Conservation (phyloP, 106 monocot species). For the Gastrodia elata region DNA sequence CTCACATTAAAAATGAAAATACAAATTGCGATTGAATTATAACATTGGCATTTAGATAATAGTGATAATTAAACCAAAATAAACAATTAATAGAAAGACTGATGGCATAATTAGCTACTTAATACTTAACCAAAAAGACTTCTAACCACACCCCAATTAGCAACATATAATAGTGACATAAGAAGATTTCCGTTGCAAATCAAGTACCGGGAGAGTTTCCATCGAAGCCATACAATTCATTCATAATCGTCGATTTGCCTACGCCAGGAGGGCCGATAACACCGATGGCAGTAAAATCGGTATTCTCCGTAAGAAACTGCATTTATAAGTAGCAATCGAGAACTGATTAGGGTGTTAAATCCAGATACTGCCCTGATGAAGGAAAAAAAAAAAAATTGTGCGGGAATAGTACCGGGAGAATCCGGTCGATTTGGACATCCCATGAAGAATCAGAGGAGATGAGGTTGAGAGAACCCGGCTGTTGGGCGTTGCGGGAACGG, state of each 20-base stretch:
- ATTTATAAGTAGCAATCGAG: neutral
- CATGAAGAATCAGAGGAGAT: slow-evolving; percentile 74
- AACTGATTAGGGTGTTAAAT: neutral
- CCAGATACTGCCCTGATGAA: neutral
- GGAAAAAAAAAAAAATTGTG: no score
- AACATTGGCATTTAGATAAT: neutral
- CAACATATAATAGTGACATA: neutral
- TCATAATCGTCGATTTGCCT: slow-evolving; percentile 91
- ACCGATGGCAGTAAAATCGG: slow-evolving; percentile 80
- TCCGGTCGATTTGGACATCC: slow-evolving; percentile 71
- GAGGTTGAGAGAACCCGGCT: slow-evolving; percentile 58
- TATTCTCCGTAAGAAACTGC: slow-evolving; percentile 91
- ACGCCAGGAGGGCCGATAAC: slow-evolving; percentile 82
- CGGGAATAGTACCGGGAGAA: slow-evolving; percentile 57
- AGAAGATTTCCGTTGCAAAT: neutral
- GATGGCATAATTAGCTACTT: neutral
- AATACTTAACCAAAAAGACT: neutral
- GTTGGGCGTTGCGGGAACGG: slow-evolving; percentile 47
- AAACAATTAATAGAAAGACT: neutral
- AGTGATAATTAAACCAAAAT: neutral
- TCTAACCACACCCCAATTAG: neutral
- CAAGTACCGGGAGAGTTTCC: slow-evolving; percentile 58
- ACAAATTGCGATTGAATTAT: neutral
- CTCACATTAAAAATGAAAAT: no score
- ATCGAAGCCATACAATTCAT: slow-evolving; percentile 93